Evolutionary conservation across 768 basidiomycete species (phyloP).

Genomic region (Pleurotus ostreatus): DNA sequence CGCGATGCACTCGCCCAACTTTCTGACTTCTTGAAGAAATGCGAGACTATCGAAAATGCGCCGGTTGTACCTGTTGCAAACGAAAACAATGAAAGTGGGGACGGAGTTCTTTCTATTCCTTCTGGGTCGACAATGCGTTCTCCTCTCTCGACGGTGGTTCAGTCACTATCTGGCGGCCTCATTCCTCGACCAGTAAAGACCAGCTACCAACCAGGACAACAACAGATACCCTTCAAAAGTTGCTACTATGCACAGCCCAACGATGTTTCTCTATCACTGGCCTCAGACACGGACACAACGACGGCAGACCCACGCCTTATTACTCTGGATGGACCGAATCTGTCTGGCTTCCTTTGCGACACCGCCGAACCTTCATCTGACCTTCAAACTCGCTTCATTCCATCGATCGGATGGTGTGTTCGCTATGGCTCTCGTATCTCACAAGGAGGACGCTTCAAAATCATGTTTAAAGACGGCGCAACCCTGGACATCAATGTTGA

Average conservation of each 20-base stretch:
- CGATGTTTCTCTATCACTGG: too few relatives aligned
- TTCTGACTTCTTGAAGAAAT: conserved; percentile 9
- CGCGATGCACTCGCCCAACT: conserved; percentile 18
- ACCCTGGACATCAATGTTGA: conserved; percentile 38
- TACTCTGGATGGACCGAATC: background rate
- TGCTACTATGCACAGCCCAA: too few relatives aligned
- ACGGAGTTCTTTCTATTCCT: background rate
- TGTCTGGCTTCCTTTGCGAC: conserved; percentile 4
- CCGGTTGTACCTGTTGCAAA: too few relatives aligned
- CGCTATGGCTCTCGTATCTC: conserved; percentile 31
- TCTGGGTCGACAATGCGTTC: too few relatives aligned
- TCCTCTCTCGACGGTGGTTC: background rate
- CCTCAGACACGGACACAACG: too few relatives aligned
- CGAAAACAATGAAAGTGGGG: too few relatives aligned
- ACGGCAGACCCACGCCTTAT: background rate
- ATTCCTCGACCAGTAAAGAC: background rate
- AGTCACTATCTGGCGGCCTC: background rate
- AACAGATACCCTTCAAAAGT: too few relatives aligned
- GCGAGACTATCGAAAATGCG: background rate
- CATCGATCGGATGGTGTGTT: conserved; percentile 39
- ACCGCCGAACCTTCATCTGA: conserved; percentile 1
- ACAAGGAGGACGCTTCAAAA: conserved; percentile 37
- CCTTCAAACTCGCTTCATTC: conserved; percentile 34
- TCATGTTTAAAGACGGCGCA: conserved; percentile 40
- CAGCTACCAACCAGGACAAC: background rate